Conservation (phyloP, 163 green algal genomes). For the Coccomyxa subellipsoidea region DNA sequence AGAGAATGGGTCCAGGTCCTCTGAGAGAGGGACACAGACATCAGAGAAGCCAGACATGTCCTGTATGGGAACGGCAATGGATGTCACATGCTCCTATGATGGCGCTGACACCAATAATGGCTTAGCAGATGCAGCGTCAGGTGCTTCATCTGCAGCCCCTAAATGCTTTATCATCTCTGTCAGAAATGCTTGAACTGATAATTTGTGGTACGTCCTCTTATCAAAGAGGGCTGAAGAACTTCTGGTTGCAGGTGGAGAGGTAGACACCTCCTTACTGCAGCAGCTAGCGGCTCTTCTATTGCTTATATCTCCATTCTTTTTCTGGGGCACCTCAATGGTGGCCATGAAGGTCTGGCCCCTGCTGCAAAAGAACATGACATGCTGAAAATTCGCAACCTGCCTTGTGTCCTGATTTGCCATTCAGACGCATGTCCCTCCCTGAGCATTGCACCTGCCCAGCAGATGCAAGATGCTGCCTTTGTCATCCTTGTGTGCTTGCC, state of each 20-base stretch:
- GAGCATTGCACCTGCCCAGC: too few relatives aligned
- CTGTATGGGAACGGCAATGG: constrained; percentile 16
- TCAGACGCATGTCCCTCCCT: too few relatives aligned
- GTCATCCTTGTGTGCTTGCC: too few relatives aligned
- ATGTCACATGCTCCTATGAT: constrained; percentile 3
- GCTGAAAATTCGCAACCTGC: too few relatives aligned
- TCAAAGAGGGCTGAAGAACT: too few relatives aligned
- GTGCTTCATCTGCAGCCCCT: too few relatives aligned
- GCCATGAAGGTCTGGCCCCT: constrained; percentile 79
- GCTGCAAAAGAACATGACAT: too few relatives aligned
- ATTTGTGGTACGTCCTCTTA: too few relatives aligned
- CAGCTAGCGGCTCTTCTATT: constrained; percentile 31
- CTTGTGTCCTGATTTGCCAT: too few relatives aligned
- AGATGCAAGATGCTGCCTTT: too few relatives aligned
- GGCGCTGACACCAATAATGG: neutral
- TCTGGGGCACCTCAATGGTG: constrained; percentile 95
- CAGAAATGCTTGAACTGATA: too few relatives aligned
- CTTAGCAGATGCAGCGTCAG: neutral
- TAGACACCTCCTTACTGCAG: neutral
- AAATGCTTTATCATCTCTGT: too few relatives aligned
- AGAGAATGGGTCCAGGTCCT: neutral
- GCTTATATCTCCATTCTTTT: constrained; percentile 95
- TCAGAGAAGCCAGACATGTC: neutral
- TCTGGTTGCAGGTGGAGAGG: neutral
- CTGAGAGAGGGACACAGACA: neutral